These are phyloP conservation scores for Mollisiaceae sp. DNA, from an alignment of 2,329 filamentous ascomycete species.

Conservation along the genomic window DNA sequence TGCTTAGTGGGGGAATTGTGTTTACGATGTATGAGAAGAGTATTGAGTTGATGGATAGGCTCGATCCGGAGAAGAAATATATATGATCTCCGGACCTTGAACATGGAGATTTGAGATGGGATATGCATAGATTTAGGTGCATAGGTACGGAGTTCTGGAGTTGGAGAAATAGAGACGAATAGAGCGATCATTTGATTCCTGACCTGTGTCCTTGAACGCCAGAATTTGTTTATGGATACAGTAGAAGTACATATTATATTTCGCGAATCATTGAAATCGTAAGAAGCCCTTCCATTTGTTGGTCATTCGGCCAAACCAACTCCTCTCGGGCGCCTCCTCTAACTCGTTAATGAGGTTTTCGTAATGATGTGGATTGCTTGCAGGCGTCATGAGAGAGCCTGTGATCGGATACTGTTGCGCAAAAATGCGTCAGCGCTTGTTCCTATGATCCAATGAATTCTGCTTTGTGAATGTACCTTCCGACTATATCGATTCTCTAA, in stretches of 20 bases:
- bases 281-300: conserved; percentile 65
- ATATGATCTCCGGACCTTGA: conserved; percentile 54
- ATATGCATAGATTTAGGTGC: conserved; percentile 17
- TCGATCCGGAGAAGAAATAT: conserved; percentile 86
- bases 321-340: conserved; percentile 64
- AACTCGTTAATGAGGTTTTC: conserved; percentile 64
- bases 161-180: conserved; percentile 23
- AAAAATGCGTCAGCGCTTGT: conserved; percentile 5
- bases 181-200: conserved; percentile 7
- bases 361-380: conserved; percentile 69
- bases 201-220: conserved; percentile 13
- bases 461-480: conserved; percentile 47
- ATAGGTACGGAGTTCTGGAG: conserved; percentile 31
- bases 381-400: conserved; percentile 59
- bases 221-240: conserved; percentile 14
- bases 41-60: conserved; percentile 80
- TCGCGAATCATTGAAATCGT: conserved; percentile 52
- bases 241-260: conserved; percentile 12
- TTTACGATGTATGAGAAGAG: conserved; percentile 99
- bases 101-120: neutral
- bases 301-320: conserved; percentile 56
- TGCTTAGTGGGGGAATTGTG: conserved; percentile 93
- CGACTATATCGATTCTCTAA: conserved; percentile 63
- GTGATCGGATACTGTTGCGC: conserved; percentile 51
- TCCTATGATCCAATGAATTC: neutral